Base-by-base conservation (phyloP, 78 protist species). In the Guillardia theta region DNA sequence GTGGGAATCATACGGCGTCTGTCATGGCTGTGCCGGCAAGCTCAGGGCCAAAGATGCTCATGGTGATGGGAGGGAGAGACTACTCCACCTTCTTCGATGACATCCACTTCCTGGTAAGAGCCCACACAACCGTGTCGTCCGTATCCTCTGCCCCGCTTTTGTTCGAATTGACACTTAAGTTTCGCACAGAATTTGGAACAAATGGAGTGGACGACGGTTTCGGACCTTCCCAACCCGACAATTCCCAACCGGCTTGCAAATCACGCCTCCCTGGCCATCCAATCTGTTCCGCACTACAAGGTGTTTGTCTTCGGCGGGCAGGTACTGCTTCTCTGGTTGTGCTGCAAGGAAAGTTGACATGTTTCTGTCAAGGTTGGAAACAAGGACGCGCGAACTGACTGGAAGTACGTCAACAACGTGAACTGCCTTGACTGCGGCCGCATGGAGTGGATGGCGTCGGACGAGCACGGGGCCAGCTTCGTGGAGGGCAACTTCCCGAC, bases 81-180 rank as follows among this genome's bases (percentile, higher is more conserved):
- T 43, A 70, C 87, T 27, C 45, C 27, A 36, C 87, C 22, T 70
- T 22, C 41, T 70, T 70, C 6, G 87, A 36, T 43, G 87, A 70
- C 87, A 24, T 70, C 47, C 87, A 70, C 87, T 70, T 70, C 87
- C 44, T 70, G 45, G n/a, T n/a, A n/a, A n/a, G n/a, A n/a, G n/a
- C n/a, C n/a, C n/a, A n/a, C n/a, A n/a, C n/a, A n/a, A n/a, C n/a
- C n/a, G n/a, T n/a, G n/a, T n/a, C n/a, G n/a, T n/a, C n/a, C n/a
- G n/a, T n/a, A n/a, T n/a, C n/a, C n/a, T n/a, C n/a, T n/a, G n/a
- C n/a, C n/a, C n/a, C n/a, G n/a, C n/a, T n/a, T n/a, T n/a, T n/a
- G n/a, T n/a, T n/a, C n/a, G n/a, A n/a, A n/a, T n/a, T n/a, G n/a
- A n/a, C n/a, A n/a, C n/a, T n/a, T n/a, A n/a, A n/a, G n/a, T n/a